A percentile compares a stretch with the other conserved stretches of the same genome.
phyloP scores from a whole-genome alignment of 345 rosid genomes.

The Conringia planisiliqua region DNA sequence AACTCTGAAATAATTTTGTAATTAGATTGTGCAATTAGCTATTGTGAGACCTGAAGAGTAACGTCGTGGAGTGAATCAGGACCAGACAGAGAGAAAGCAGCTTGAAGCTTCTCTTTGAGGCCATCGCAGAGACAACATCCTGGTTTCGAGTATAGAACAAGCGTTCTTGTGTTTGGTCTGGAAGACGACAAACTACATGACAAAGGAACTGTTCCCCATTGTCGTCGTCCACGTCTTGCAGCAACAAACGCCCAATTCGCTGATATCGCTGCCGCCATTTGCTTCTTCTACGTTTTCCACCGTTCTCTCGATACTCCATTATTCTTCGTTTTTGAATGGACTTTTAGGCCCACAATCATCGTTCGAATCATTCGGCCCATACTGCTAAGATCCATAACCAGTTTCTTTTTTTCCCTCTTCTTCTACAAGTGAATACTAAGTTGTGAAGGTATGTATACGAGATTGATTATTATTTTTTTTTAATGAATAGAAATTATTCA shows the following conservation, averaged over 20 bases:
- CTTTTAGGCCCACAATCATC: not conserved
- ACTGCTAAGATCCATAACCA: not conserved
- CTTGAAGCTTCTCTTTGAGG: slow-evolving; percentile 83
- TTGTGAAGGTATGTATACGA: too few species aligned
- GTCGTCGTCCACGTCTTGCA: slow-evolving; percentile 33
- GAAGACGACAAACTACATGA: slow-evolving; percentile 33
- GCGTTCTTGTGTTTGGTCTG: slow-evolving; percentile 37
- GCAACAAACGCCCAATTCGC: slow-evolving; percentile 32
- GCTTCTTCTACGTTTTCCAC: not conserved
- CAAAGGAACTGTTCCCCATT: slow-evolving; percentile 31
- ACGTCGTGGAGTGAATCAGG: slow-evolving; percentile 70
- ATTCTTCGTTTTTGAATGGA: not conserved
- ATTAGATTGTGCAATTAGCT: not conserved
- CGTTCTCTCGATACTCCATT: not conserved
- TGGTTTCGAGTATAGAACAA: slow-evolving; percentile 78
- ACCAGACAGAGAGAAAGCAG: slow-evolving; percentile 66
- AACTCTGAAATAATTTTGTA: not conserved
- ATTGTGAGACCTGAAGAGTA: slow-evolving; percentile 52
- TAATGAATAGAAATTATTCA: too few species aligned
- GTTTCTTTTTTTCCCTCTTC: not conserved
- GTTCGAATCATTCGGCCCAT: not conserved
- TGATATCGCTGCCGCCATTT: slow-evolving; percentile 42
- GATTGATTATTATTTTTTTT: too few species aligned
- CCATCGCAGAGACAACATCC: slow-evolving; percentile 96
- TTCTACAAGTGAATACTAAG: too few species aligned